A percentile compares a stretch with the other conserved stretches of the same genome.
Evolutionary conservation across 2,329 filamentous ascomycete genomes (phyloP).

Genomic region (Talaromyces sp.): DNA sequence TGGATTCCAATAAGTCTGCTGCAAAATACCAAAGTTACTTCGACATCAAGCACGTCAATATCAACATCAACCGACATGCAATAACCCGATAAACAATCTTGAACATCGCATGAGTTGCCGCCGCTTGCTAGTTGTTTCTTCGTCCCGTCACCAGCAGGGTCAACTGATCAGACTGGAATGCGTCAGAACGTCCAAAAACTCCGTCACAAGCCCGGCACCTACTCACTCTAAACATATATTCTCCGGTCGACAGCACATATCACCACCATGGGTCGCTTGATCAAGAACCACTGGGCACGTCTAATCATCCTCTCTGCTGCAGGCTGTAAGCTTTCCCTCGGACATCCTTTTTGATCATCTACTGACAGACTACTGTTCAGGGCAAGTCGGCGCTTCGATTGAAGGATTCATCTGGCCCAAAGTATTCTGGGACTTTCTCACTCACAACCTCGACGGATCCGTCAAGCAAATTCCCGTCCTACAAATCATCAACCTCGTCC

Average conservation of each 20-base stretch:
- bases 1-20: neutral
- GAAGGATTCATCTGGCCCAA: conserved; percentile 98
- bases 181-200: neutral
- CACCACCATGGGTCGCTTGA: conserved; percentile 80
- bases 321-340: conserved; percentile 52
- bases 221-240: neutral
- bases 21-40: neutral
- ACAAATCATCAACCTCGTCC: conserved; percentile 81
- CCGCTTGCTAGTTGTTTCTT: too few relatives aligned
- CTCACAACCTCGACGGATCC: conserved; percentile 77
- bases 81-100: neutral
- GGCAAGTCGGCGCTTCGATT: conserved; percentile 78
- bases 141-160: too few relatives aligned
- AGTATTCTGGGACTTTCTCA: conserved; percentile 96
- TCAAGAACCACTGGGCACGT: conserved; percentile 99
- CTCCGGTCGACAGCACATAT: neutral
- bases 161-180: neutral
- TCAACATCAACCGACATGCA: neutral
- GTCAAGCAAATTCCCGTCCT: conserved; percentile 85
- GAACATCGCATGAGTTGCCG: neutral
- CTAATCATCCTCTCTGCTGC: conserved; percentile 87
- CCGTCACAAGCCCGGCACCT: neutral
- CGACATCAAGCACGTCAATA: neutral
- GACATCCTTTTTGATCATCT: neutral
- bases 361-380: conserved; percentile 40